Percentiles rank a stretch among this genome's conserved stretches.
Conservation (phyloP, 352 stramenopile species). For the Phytophthora cactorum region DNA sequence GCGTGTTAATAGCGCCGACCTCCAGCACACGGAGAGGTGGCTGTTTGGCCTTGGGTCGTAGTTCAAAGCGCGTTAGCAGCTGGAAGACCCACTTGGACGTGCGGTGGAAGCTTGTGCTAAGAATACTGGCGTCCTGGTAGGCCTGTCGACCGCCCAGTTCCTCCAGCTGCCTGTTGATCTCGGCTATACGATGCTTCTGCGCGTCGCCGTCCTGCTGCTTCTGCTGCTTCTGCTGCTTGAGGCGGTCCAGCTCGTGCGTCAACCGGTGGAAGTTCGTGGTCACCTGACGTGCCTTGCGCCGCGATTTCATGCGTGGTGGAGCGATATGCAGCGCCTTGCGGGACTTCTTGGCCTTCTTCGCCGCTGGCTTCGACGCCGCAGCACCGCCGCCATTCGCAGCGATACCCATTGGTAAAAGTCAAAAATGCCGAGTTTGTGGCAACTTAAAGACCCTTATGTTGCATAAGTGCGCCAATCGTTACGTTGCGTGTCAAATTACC, state of each 20-base stretch:
- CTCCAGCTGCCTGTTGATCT: conserved; percentile 79
- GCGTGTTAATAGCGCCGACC: conserved; percentile 96
- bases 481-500: not conserved
- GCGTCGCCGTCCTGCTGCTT: conserved; percentile 32
- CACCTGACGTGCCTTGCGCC: conserved; percentile 71
- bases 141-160: conserved; percentile 90
- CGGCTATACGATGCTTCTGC: conserved; percentile 41
- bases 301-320: conserved; percentile 68
- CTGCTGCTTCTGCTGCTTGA: conserved; percentile 48
- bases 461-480: not conserved
- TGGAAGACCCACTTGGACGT: conserved; percentile 97
- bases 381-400: conserved; percentile 24
- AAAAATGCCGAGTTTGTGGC: conserved; percentile 1
- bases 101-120: conserved; percentile 94
- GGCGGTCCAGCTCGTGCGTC: conserved; percentile 69
- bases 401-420: conserved; percentile 12
- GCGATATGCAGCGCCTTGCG: conserved; percentile 68
- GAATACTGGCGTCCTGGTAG: conserved; percentile 95
- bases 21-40: conserved; percentile 67
- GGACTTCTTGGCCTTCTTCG: conserved; percentile 59
- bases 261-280: conserved; percentile 83
- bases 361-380: conserved; percentile 9
- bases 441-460: conserved; percentile 4
- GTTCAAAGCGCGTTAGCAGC: conserved; percentile 80
- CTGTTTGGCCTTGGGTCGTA: conserved; percentile 77